A percentile compares a stretch with the other conserved stretches of the same genome.
These are phyloP conservation scores for Coriolopsis trogii DNA, from an alignment of 1,284 basidiomycete genomes.

Conservation along the genomic window DNA sequence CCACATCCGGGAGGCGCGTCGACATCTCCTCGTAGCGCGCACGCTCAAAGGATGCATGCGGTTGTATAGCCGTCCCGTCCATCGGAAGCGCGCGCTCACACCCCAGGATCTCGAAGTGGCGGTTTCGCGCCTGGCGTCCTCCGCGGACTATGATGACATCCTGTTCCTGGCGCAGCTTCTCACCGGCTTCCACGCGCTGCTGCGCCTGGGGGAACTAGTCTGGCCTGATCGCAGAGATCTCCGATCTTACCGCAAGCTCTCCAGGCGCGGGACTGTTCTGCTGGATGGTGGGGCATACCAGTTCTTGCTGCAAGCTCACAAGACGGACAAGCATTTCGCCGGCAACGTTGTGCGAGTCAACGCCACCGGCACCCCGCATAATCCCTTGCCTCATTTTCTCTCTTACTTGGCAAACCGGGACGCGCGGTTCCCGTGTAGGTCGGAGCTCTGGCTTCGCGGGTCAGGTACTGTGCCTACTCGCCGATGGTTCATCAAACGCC, in stretches of 20 bases:
- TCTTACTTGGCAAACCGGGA: constrained; percentile 24
- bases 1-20: constrained; percentile 29
- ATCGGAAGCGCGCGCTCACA: constrained; percentile 33
- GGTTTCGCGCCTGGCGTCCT: constrained; percentile 29
- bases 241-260: constrained; percentile 27
- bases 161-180: constrained; percentile 33
- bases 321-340: constrained; percentile 29
- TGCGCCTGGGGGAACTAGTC: constrained; percentile 36
- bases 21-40: constrained; percentile 31
- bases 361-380: not conserved
- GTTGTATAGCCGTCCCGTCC: constrained; percentile 12
- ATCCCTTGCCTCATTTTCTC: constrained; percentile 2
- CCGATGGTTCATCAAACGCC: constrained; percentile 27
- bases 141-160: constrained; percentile 24
- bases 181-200: constrained; percentile 35
- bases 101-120: constrained; percentile 31
- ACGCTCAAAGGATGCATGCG: constrained; percentile 38
- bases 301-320: constrained; percentile 36
- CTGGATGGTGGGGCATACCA: not conserved
- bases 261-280: constrained; percentile 17
- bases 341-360: constrained; percentile 1
- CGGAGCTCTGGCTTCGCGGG: constrained; percentile 23
- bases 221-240: constrained; percentile 21
- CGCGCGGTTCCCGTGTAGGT: constrained; percentile 11
- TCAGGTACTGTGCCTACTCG: constrained; percentile 29